Evolutionary conservation across 306 rosid genomes (phyloP).

Genomic region (Gastrolobium bilobum): DNA sequence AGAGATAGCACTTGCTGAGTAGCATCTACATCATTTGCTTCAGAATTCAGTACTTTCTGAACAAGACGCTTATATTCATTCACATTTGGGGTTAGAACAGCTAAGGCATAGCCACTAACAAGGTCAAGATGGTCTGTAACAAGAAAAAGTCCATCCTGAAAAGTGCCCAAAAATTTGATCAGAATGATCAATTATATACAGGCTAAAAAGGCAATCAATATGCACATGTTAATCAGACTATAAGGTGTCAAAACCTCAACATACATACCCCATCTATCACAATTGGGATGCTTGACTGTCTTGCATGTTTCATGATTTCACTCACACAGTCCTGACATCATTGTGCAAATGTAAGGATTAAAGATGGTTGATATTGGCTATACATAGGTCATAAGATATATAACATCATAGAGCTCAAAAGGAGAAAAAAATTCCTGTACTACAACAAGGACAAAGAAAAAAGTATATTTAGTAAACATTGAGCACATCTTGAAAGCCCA

Average conservation of each 20-base stretch:
- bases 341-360: conserved; percentile 46
- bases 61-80: conserved; percentile 91
- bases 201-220: conserved; percentile 19
- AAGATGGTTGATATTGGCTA: conserved; percentile 27
- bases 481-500: conserved; percentile 14
- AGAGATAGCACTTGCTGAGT: conserved; percentile 73
- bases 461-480: not conserved
- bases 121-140: conserved; percentile 79
- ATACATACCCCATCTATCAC: conserved; percentile 88
- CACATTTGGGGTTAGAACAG: conserved; percentile 88
- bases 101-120: conserved; percentile 80
- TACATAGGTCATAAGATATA: conserved; percentile 4
- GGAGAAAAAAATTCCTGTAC: not conserved
- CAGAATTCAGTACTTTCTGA: conserved; percentile 68
- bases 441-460: not conserved
- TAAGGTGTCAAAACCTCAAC: conserved; percentile 33
- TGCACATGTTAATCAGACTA: conserved; percentile 32
- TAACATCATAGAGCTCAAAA: conserved; percentile 15
- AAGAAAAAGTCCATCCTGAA: conserved; percentile 92
- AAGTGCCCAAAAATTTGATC: conserved; percentile 38
- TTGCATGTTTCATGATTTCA: conserved; percentile 81
- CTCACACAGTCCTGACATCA: conserved; percentile 80
- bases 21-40: conserved; percentile 66
- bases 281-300: conserved; percentile 71
- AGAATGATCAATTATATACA: conserved; percentile 26